Percentiles rank a stretch among this genome's conserved stretches.
Evolutionary conservation across 345 rosid genomes (phyloP).

Genomic region (Corchorus capsularis): DNA sequence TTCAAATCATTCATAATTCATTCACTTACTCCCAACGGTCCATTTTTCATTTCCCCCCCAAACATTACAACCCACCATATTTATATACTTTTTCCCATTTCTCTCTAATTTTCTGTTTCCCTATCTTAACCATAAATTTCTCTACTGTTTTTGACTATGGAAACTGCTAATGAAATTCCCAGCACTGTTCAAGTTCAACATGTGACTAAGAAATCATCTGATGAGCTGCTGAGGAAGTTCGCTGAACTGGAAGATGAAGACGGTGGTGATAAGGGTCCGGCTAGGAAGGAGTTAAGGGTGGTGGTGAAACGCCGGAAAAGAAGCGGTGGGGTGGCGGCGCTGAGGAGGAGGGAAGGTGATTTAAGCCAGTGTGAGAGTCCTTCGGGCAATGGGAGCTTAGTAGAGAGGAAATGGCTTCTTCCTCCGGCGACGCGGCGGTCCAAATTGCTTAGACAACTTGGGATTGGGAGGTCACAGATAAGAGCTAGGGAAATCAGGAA

Average conservation of each 20-base stretch:
- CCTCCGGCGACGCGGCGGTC: constrained; percentile 49
- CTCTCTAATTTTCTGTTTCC: constrained; percentile 17
- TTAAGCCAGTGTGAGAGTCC: constrained; percentile 26
- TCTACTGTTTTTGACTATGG: background rate
- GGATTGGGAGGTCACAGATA: constrained; percentile 50
- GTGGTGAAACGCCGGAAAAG: constrained; percentile 42
- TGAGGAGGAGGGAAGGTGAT: constrained; percentile 20
- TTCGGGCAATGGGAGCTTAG: constrained; percentile 30
- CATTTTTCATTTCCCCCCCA: constrained; percentile 42
- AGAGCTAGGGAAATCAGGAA: constrained; percentile 44
- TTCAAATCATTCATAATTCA: constrained; percentile 24
- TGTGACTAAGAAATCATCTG: constrained; percentile 74
- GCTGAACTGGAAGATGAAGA: constrained; percentile 46
- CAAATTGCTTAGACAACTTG: constrained; percentile 49
- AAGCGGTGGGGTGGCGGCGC: background rate
- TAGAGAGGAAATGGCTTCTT: constrained; percentile 70
- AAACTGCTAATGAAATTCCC: constrained; percentile 16
- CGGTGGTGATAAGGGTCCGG: constrained; percentile 25
- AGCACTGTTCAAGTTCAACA: constrained; percentile 61
- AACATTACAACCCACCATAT: constrained; percentile 9
- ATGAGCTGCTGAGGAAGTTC: constrained; percentile 83
- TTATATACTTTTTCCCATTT: background rate
- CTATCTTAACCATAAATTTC: background rate
- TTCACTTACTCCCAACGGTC: constrained; percentile 58
- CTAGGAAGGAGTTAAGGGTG: constrained; percentile 23